Conservation (phyloP, 176 grass and related monocot species). For the Chloris gayana region DNA sequence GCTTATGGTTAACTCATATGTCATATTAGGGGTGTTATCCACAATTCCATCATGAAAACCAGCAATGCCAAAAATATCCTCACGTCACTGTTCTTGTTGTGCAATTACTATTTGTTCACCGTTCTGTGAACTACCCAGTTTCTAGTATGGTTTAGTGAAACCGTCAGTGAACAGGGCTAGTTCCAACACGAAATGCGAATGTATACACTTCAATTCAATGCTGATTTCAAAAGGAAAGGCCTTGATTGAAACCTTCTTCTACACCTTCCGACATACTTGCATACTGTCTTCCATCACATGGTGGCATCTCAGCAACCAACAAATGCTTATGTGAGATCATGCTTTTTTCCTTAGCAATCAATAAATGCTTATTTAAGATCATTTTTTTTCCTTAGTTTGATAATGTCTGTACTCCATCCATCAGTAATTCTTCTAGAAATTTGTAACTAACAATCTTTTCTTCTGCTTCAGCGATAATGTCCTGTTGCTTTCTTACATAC, state of each 20-base stretch:
- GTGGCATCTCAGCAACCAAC: background rate
- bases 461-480: background rate
- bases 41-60: too few relatives aligned
- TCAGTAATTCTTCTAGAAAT: background rate
- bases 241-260: conserved; percentile 1
- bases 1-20: conserved; percentile 16
- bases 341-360: conserved; percentile 1
- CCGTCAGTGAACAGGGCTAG: too few relatives aligned
- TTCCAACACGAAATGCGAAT: background rate
- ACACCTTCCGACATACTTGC: conserved; percentile 2
- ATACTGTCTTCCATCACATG: background rate
- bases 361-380: conserved; percentile 1
- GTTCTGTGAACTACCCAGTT: too few relatives aligned
- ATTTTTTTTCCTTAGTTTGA: conserved; percentile 9
- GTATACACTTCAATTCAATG: background rate
- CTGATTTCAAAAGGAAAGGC: background rate
- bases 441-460: background rate
- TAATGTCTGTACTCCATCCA: background rate
- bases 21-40: too few relatives aligned
- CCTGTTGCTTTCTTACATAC: background rate
- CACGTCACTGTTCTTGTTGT: too few relatives aligned
- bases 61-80: too few relatives aligned
- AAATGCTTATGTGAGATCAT: conserved; percentile 3
- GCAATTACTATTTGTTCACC: too few relatives aligned
- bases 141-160: too few relatives aligned